Conservation (phyloP, 1,139 yeast genomes). For the Geotrichum reessii region DNA sequence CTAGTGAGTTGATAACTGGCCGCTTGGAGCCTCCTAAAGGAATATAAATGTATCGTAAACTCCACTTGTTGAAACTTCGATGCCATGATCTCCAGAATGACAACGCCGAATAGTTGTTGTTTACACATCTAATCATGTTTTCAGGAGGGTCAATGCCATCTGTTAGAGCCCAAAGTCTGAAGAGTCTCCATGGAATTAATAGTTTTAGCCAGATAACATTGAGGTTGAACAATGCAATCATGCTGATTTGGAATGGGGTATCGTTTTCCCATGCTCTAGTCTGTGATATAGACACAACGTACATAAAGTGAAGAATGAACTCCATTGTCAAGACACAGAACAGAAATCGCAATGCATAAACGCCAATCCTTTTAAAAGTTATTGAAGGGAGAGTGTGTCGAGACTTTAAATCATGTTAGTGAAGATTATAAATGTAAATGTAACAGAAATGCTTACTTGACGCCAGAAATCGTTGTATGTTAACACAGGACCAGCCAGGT, state of each 20-base stretch:
- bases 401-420: conserved; percentile 20
- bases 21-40: conserved; percentile 83
- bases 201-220: conserved; percentile 87
- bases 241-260: conserved; percentile 86
- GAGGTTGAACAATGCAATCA: conserved; percentile 88
- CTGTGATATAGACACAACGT: conserved; percentile 88
- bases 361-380: conserved; percentile 45
- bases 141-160: conserved; percentile 97
- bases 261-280: conserved; percentile 87
- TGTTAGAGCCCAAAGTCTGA: conserved; percentile 83
- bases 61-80: conserved; percentile 87
- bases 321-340: conserved; percentile 86
- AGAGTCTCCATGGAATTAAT: conserved; percentile 92
- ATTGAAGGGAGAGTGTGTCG: conserved; percentile 47
- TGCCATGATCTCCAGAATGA: conserved; percentile 99
- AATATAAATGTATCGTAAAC: conserved; percentile 68
- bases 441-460: conserved; percentile 44
- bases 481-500: conserved; percentile 90
- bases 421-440: conserved; percentile 24
- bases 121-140: conserved; percentile 94
- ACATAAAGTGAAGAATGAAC: conserved; percentile 74
- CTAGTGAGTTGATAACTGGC: conserved; percentile 61
- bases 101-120: conserved; percentile 84
- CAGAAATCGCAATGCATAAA: conserved; percentile 61
- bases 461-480: conserved; percentile 87